A percentile compares a stretch with the other conserved stretches of the same genome.
These are phyloP conservation scores for barley (Hordeum vulgare) DNA, from an alignment of 176 grass and related monocot genomes.

Conservation along the genomic window MorexV3_pseudomolecules_assembly NC_058523.1:90763555-90764054, in stretches of 20 bases:
- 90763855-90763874: neutral
- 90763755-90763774: neutral
- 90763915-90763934: neutral
- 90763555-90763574: neutral
- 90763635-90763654: neutral
- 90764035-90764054: neutral
- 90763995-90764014: neutral
- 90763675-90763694: neutral
- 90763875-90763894: neutral
- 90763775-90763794: neutral
- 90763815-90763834: conserved; percentile 3
- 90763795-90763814: neutral
- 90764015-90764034: neutral
- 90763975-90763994: neutral
- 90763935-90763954: neutral
- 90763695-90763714: neutral
- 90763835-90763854: neutral
- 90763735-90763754: neutral
- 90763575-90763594: neutral
- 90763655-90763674: neutral
- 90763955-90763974: neutral
- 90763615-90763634: neutral
- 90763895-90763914: neutral
- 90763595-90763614: neutral
- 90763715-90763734: neutral